phyloP scores from a whole-genome alignment of 2,329 filamentous ascomycete genomes.

The Neophaeococcomyces mojaviensis region DNA sequence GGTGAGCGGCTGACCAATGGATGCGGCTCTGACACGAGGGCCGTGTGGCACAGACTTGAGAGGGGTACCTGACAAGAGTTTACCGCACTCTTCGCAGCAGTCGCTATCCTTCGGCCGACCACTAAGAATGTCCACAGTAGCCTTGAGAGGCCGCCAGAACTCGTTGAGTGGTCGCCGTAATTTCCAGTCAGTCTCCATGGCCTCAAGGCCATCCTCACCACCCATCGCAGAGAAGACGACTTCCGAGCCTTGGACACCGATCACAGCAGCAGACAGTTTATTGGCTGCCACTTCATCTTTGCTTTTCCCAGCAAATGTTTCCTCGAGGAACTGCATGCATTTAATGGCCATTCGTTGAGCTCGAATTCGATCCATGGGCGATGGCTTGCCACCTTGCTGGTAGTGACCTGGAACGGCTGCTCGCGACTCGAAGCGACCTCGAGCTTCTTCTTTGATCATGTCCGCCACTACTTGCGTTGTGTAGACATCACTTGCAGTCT shows the following conservation, averaged over 20 bases:
- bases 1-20: too few relatives aligned
- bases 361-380: slow-evolving; percentile 90
- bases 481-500: slow-evolving; percentile 85
- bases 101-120: slow-evolving; percentile 50
- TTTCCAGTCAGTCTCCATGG: slow-evolving; percentile 83
- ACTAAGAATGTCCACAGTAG: slow-evolving; percentile 75
- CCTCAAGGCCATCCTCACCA: slow-evolving; percentile 59
- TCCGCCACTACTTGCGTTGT: slow-evolving; percentile 87
- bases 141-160: slow-evolving; percentile 76
- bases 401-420: slow-evolving; percentile 90
- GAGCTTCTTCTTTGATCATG: slow-evolving; percentile 90
- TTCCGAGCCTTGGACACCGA: slow-evolving; percentile 83
- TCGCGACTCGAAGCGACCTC: slow-evolving; percentile 84
- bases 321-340: slow-evolving; percentile 84
- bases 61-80: slow-evolving; percentile 10
- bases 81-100: slow-evolving; percentile 20
- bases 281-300: slow-evolving; percentile 65
- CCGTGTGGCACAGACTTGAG: too few relatives aligned
- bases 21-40: too few relatives aligned
- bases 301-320: slow-evolving; percentile 56
- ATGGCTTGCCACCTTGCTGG: slow-evolving; percentile 87
- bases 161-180: slow-evolving; percentile 76
- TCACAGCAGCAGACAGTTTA: slow-evolving; percentile 67
- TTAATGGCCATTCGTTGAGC: slow-evolving; percentile 88
- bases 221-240: slow-evolving; percentile 80